Base-by-base conservation (phyloP, 1,284 basidiomycete genomes). In the Pseudozyma tsukubaensis region DNA sequence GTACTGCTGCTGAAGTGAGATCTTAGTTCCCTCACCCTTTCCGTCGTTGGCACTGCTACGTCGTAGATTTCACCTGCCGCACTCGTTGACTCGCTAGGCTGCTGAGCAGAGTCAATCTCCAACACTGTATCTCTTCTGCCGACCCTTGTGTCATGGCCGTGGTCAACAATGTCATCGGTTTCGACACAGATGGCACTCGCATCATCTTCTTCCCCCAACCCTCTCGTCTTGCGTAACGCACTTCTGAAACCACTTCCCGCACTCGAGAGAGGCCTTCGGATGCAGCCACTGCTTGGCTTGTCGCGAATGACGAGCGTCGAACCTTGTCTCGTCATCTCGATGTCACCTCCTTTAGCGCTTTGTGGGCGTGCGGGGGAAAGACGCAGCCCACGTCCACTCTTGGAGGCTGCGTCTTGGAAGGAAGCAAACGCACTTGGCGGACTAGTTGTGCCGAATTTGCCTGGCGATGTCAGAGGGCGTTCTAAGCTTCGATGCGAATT, bases 271-370 rank as follows among this genome's bases (percentile, higher is more conserved):
- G 70, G 65, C 9, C 70, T 35, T 1, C 57, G 4, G 13, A 73
- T 40, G 18, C 53, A 54, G 1, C 29, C 43, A 6, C 49, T 58
- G 13, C 58, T 59, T 0, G 53, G 47, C 29, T 54, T 18, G 34
- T 49, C 43, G 1, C 71, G 71, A 18, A 73, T 73, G 13, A 69
- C 47, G 1, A 73, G 59, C 19, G 56, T 34, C 8, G 57, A 54
- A 0, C 71, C 71, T 11, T 58, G 58, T 13, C 57, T 49, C 8
- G 61, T 64, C 60, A 73, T 73, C 42, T 73, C 65, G 39, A 73
- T 57, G 2, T 60, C 64, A 10, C 44, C 35, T 0, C 51, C 59
- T 11, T 51, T 58, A 21, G 66, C 60, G 36, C 60, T 69, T n/a
- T 54, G 48, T 1, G 66, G 66, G 1, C 66, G 59, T 14, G 24